phyloP scores from a whole-genome alignment of 495 filamentous ascomycete species.

The Amphirosellinia nigrospora region DNA sequence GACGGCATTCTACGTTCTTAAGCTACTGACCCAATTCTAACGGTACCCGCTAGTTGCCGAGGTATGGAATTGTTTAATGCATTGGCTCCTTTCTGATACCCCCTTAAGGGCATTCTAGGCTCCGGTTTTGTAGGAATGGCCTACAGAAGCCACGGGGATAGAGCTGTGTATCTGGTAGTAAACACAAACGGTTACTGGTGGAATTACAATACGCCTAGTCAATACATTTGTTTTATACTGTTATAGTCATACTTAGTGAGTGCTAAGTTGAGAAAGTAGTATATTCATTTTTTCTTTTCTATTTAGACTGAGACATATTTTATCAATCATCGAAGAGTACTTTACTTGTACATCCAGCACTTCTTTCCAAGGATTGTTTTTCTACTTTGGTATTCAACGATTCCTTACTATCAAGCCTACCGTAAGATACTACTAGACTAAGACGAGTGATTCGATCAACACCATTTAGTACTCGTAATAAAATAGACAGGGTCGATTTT shows the following conservation, averaged over 20 bases:
- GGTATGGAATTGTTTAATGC: neutral
- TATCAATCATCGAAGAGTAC: no score
- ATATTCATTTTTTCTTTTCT: no score
- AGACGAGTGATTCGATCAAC: neutral
- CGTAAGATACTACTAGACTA: neutral
- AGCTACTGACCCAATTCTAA: neutral
- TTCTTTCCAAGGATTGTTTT: no score
- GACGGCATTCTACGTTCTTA: neutral
- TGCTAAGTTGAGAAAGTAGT: neutral
- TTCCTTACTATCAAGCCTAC: neutral
- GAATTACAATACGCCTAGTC: neutral
- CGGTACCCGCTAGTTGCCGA: neutral
- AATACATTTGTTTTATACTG: neutral
- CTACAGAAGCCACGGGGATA: neutral
- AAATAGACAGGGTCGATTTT: neutral
- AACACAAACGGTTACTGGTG: neutral
- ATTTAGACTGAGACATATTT: no score
- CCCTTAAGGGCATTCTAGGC: neutral
- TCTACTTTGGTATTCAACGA: neutral
- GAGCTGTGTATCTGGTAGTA: neutral
- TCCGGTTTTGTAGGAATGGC: neutral
- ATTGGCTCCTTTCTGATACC: neutral
- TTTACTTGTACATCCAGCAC: no score
- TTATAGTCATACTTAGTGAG: neutral
- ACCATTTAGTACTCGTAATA: neutral